Conservation (phyloP, 495 filamentous ascomycete genomes). For the Patellaria atrata region DNA sequence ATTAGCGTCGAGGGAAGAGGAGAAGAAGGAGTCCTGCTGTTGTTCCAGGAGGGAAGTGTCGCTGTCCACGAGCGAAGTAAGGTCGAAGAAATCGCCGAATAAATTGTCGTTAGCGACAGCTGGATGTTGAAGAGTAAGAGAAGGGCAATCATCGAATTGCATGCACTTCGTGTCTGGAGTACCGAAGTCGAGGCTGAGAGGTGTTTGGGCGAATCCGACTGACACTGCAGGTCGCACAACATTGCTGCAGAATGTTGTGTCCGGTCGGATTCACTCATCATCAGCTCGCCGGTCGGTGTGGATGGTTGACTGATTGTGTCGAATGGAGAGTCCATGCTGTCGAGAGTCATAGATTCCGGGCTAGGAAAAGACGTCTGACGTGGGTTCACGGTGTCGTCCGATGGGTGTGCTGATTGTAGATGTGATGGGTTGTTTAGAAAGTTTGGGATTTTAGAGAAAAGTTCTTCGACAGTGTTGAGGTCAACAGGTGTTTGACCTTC, state of each 20-base stretch:
- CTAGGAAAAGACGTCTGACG: slow-evolving; percentile 19
- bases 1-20: slow-evolving; percentile 7
- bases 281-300: slow-evolving; percentile 17
- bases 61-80: slow-evolving; percentile 12
- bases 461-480: slow-evolving; percentile 26
- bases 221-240: slow-evolving; percentile 99
- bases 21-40: slow-evolving; percentile 12
- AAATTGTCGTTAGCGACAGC: slow-evolving; percentile 11
- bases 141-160: slow-evolving; percentile 9
- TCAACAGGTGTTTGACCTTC: too few species aligned
- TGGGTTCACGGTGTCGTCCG: slow-evolving; percentile 15
- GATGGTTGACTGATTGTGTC: slow-evolving; percentile 23
- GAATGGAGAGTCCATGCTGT: slow-evolving; percentile 30
- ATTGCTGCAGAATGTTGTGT: slow-evolving; percentile 99
- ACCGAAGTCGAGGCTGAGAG: slow-evolving; percentile 4
- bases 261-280: slow-evolving; percentile 64
- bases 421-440: background rate
- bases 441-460: slow-evolving; percentile 13
- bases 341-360: slow-evolving; percentile 18
- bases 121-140: slow-evolving; percentile 14
- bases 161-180: slow-evolving; percentile 1
- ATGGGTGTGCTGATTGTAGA: slow-evolving; percentile 11
- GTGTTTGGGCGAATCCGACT: too few species aligned
- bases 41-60: background rate
- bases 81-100: slow-evolving; percentile 17